These are phyloP conservation scores for Aspergillus campestris DNA, from an alignment of 495 filamentous ascomycete genomes.

Conservation along the genomic window DNA sequence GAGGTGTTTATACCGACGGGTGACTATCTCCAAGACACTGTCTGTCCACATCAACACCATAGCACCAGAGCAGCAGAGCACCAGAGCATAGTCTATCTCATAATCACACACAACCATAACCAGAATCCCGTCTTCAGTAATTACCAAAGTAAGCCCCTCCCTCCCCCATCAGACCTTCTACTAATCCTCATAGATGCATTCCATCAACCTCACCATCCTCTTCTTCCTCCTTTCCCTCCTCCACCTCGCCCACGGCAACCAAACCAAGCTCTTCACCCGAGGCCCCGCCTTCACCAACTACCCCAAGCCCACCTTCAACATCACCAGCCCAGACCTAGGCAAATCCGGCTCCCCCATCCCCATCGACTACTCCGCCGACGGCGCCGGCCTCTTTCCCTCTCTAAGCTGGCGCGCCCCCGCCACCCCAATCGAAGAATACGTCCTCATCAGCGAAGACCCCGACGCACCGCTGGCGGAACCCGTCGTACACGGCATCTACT, in stretches of 20 bases:
- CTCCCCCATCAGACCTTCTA: too few species aligned
- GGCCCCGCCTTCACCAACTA: constrained; percentile 31
- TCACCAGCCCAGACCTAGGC: constrained; percentile 39
- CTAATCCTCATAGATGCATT: constrained; percentile 12
- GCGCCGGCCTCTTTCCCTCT: constrained; percentile 32
- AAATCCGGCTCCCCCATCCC: constrained; percentile 29
- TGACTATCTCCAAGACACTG: too few species aligned
- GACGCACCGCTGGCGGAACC: constrained; percentile 40
- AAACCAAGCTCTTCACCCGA: constrained; percentile 40
- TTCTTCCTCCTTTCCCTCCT: constrained; percentile 21
- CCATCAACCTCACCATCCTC: constrained; percentile 30
- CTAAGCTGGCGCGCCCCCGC: constrained; percentile 33
- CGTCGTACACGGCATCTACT: constrained; percentile 40
- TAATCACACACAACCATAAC: too few species aligned
- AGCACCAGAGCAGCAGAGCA: too few species aligned
- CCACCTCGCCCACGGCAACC: constrained; percentile 29
- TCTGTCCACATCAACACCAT: too few species aligned
- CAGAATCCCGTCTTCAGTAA: too few species aligned
- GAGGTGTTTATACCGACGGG: too few species aligned
- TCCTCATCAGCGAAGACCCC: constrained; percentile 42
- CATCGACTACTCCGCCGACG: constrained; percentile 33
- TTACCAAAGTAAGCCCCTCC: too few species aligned
- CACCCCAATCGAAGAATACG: constrained; percentile 33
- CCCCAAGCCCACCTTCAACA: constrained; percentile 31
- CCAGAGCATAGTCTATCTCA: too few species aligned